Evolutionary conservation across 2,329 filamentous ascomycete species (phyloP), one percentile per base, ranked within the genome.

Genomic region (Colletotrichum tabaci): DNA sequence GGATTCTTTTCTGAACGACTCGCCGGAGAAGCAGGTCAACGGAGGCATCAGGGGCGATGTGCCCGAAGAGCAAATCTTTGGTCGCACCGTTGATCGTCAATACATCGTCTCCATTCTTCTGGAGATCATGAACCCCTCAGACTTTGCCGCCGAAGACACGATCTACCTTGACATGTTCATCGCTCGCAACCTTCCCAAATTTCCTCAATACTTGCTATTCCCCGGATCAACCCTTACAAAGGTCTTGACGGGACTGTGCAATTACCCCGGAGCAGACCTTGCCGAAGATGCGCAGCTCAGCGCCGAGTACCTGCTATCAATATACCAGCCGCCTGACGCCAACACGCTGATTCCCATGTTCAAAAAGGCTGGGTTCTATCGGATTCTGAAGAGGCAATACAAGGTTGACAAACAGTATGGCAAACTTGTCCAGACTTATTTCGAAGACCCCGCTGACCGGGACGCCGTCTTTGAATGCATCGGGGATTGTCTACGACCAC

Each of bases 81-180:
- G 89, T 21, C 84, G 90, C 77, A 95, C 89, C 49, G 93, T 98
- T 61, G 96, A 96, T 77, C 90, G 96, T 44, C 96, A 99, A 81
- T 98, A 97, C 77, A 91, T 99, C 71, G 89, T 98, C 74, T 96
- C 94, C 57, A 97, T 98, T 67, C 84, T 99, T 69, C 87, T 97
- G 13, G 95, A 98, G 79, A 92, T 98, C 38, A 97, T 99, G 94
- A 93, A 91, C 61, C 84, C 90, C 0, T 85, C 88, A 4, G 90
- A 93, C 57, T 98, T 98, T 81, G 89, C 91, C 0, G 82, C 91
- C 0, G 90, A 93, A 72, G 95, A 98, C 78, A 95, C 93, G 15
- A 94, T 99, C 67, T 99, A 98, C 81, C 88, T 99, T 55, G 95
- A 99, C 82, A 99, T 99, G 95, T 99, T 99, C 78, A 93, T 99